Evolutionary conservation across 2,329 filamentous ascomycete genomes (phyloP), one percentile per base, ranked within the genome.

Genomic region (Aureobasidium mangrovei): DNA sequence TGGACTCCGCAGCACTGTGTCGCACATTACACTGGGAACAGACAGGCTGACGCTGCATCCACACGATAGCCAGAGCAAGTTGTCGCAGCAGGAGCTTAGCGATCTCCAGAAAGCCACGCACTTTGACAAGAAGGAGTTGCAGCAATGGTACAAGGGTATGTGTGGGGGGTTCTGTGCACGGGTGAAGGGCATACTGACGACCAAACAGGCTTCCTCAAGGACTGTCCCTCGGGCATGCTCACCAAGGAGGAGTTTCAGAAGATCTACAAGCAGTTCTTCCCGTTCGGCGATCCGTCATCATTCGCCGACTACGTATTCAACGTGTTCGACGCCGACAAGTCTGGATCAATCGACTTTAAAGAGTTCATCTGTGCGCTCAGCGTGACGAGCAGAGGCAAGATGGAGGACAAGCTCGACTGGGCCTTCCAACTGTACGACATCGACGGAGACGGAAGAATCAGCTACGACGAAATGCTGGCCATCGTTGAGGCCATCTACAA

Each of bases 401-500:
- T 97, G 89, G 93, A 98, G 74, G 93, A 98, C 74, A 98, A 98
- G 74, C 80, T 98, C 56, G 91, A 97, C 71, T 98, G 93, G 93
- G 93, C 93, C 12, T 98, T 98, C 75, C 91, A 98, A 76, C 79
- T 98, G 62, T 98, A 98, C 73, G 93, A 98, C 73, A 97, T 98
- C 66, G 93, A 98, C 67, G 91, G 93, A 55, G 93, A 98, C 70
- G 93, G 93, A 67, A 95, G 96, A 78, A 98, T 98, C 67, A 95
- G 87, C 70, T 98, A 97, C 71, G 89, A 97, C 54, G 93, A 98
- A 77, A 98, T 98, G 93, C 78, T 98, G 61, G 86, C 90, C 63
- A 98, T 98, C 69, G 93, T 98, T 55, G 91, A 97, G 75, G 93
- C 93, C 54, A 98, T 98, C 68, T 98, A 98, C 80, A 98, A 97